Percentiles rank a stretch among this genome's conserved stretches.
Evolutionary conservation across 176 grass and related monocot species (phyloP).

Genomic region (Poa annua): DNA sequence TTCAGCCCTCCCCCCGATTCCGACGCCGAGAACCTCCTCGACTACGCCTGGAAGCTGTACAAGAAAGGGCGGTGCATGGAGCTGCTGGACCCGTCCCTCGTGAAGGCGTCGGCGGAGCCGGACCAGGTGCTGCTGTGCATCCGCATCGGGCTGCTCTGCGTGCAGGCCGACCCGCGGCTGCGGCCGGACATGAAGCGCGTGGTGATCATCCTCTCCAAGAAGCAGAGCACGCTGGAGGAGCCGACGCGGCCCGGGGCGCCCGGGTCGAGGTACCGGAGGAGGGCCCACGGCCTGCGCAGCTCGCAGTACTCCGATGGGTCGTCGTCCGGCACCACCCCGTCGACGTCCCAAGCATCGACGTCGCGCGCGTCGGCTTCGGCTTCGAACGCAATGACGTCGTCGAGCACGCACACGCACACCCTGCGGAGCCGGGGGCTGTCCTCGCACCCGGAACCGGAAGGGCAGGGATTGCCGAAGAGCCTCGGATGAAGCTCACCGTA

Average conservation of each 20-base stretch:
- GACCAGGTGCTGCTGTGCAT: slow-evolving; percentile 77
- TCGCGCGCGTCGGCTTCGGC: slow-evolving; percentile 41
- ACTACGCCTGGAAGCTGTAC: slow-evolving; percentile 85
- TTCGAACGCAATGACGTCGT: slow-evolving; percentile 55
- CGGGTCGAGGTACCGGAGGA: slow-evolving; percentile 61
- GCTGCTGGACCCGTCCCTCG: slow-evolving; percentile 58
- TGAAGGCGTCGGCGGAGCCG: slow-evolving; percentile 50
- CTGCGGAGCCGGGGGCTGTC: slow-evolving; percentile 43
- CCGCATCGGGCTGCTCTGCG: slow-evolving; percentile 82
- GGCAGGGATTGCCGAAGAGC: slow-evolving; percentile 1
- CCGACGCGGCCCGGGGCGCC: slow-evolving; percentile 68
- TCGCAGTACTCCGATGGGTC: slow-evolving; percentile 60
- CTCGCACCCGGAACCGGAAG: slow-evolving; percentile 48
- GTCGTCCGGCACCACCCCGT: slow-evolving; percentile 57
- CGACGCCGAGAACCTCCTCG: slow-evolving; percentile 72
- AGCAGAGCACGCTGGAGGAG: slow-evolving; percentile 72
- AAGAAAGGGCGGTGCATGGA: slow-evolving; percentile 70
- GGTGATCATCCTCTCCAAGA: slow-evolving; percentile 78
- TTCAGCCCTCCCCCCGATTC: slow-evolving; percentile 52
- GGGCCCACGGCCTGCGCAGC: slow-evolving; percentile 37
- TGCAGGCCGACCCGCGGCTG: slow-evolving; percentile 71
- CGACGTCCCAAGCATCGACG: slow-evolving; percentile 43
- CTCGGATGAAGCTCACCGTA: slow-evolving; percentile 1
- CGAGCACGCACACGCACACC: slow-evolving; percentile 46
- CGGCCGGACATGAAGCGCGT: slow-evolving; percentile 93